Percentiles rank a stretch among this genome's conserved stretches.
Conservation (phyloP, 1,284 basidiomycete species). For the Ceratobasidium sp. region DNA sequence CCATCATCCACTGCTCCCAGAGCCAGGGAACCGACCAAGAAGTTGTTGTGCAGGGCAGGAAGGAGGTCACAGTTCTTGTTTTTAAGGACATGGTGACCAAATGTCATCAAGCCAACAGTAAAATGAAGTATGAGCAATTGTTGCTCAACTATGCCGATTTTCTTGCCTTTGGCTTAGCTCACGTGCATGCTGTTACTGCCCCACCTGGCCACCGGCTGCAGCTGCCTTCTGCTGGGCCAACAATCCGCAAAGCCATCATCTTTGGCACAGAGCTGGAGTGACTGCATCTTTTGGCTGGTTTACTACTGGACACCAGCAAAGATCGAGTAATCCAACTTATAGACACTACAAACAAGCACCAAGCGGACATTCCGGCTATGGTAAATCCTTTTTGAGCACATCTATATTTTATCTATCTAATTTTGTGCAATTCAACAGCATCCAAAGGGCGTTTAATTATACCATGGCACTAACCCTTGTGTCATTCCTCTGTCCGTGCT, state of each 20-base stretch:
- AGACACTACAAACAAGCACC: neutral
- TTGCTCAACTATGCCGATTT: neutral
- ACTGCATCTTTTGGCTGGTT: neutral
- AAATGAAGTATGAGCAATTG: neutral
- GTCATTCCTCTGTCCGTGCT: neutral
- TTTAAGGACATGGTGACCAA: neutral
- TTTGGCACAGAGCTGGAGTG: neutral
- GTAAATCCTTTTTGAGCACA: neutral
- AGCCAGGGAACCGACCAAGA: conserved; percentile 12
- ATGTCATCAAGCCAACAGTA: neutral
- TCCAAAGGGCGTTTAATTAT: neutral
- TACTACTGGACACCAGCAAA: neutral
- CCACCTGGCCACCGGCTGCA: too few relatives aligned
- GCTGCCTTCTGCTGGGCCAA: too few relatives aligned
- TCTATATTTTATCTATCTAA: neutral
- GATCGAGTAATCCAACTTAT: neutral
- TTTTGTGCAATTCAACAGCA: neutral
- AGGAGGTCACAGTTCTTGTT: neutral
- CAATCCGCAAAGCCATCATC: neutral
- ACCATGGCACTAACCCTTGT: neutral
- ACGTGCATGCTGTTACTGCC: too few relatives aligned
- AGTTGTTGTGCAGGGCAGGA: too few relatives aligned
- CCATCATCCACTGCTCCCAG: neutral
- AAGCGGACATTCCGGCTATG: neutral
- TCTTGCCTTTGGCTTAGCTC: neutral